A percentile compares a stretch with the other conserved stretches of the same genome.
These are phyloP conservation scores for Turnera subulata DNA, from an alignment of 345 rosid species.

Conservation along the genomic window DNA sequence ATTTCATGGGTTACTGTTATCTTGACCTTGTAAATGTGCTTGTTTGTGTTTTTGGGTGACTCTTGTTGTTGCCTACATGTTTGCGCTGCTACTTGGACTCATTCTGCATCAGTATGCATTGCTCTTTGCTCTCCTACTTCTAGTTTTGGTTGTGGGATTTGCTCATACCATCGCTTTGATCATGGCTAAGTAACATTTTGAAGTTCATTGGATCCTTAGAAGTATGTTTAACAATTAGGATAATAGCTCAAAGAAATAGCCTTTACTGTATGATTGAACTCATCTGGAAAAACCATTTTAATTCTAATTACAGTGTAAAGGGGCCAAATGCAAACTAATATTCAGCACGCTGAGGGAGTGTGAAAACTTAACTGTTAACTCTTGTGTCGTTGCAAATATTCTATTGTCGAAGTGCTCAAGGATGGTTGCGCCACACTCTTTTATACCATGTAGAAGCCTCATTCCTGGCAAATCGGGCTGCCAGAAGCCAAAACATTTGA, in stretches of 20 bases:
- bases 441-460: too few species aligned
- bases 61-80: conserved; percentile 5
- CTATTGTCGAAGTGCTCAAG: too few species aligned
- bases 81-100: neutral
- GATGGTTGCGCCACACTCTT: too few species aligned
- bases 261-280: neutral
- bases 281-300: neutral
- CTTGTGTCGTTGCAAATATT: too few species aligned
- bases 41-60: conserved; percentile 18
- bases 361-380: neutral
- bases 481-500: too few species aligned
- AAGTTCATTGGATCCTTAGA: neutral
- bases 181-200: conserved; percentile 6
- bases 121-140: neutral
- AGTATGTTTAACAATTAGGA: conserved; percentile 1
- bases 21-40: conserved; percentile 6
- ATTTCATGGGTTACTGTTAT: conserved; percentile 10
- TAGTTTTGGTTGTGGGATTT: neutral
- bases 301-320: neutral
- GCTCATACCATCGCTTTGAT: too few species aligned
- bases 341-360: neutral
- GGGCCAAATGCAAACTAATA: neutral
- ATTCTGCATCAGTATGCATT: neutral
- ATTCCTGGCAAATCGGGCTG: too few species aligned
- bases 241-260: neutral